Evolutionary conservation across 2,329 filamentous ascomycete genomes (phyloP), one percentile per base, ranked within the genome.

Genomic region (Herpotrichia juniperi): DNA sequence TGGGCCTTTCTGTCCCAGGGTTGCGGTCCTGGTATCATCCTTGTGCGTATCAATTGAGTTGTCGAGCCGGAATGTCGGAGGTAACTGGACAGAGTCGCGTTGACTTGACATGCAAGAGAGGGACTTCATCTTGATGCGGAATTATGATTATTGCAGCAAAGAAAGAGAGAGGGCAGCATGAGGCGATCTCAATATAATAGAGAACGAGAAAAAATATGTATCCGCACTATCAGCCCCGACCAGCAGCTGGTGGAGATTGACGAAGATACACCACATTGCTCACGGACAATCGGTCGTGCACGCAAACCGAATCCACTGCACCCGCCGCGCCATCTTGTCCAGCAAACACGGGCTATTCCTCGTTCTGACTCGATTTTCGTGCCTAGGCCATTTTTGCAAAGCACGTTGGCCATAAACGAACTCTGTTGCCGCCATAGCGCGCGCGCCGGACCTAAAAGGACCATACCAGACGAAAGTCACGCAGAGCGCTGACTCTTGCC

Each of bases 91-190:
- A 47, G 7, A 26, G 10, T 10, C 16, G 3, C 21, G 42, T 53
- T 50, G 19, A 47, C 42, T 54, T 16, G 56, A 57, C 39, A 57
- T 46, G 52, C 64, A 62, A 14, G 51, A 58, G 44, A 63, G 61
- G 31, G 59, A 60, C 39, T 52, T 63, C 50, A 62, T 54, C 17
- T 14, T 46, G 28, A 25, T 17, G n/a, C 21, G 16, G 19, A 42
- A 42, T n/a, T 37, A 39, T 11, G 11, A 47, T 30, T 7, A 30
- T 28, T 5, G 40, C 17, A 16, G 19, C 10, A 31, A 37, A 39
- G 14, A 28, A 19, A 14, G 14, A 30, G 25, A 6, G 25, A 43
- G 17, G 30, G n/a, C n/a, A 19, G n/a, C 16, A 34, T 17, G 28
- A 28, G 30, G 25, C 16, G 12, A 16, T 45, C 24, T 10, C 26